Evolutionary conservation across 148 eudicot genomes (phyloP), one percentile per base, ranked within the genome.

Genomic region (Nepenthes mirabilis): DNA sequence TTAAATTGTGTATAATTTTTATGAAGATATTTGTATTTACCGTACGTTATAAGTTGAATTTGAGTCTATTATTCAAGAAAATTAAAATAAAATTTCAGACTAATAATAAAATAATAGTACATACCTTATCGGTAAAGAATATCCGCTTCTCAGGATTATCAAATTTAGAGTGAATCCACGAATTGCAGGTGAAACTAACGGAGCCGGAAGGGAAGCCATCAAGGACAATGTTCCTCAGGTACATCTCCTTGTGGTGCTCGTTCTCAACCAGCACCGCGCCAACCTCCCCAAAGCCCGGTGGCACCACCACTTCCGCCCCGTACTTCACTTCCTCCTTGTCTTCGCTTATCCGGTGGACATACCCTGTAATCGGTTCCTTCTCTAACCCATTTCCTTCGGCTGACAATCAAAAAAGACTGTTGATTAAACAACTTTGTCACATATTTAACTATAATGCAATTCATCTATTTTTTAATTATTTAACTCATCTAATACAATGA

Each of bases 121-220:
- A 3, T 47, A 83, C 94, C 94, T 83, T 83, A 58, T 72, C 58
- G 2, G 71, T 45, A 65, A 86, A 86, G 64, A 83, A 86, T 3
- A 79, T 54, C 37, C 94, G 68, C 58, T 77, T 79, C 0, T 65
- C 53, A 1, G 71, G 65, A 14, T 66, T 60, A 7, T 75, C 76
- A 55, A 66, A 64, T 49, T 78, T 81, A 57, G 90, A 67, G 55
- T 64, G 69, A 52, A 87, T 64, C 87, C 87, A 87, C 3, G 90
- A 82, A 14, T 82, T 60, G 14, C 95, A 87, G 1, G 51, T 8
- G 6, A 84, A 34, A 9, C 40, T 47, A 8, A 82, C 33, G 2
- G 56, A 5, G 1, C 85, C 95, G 37, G 37, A 34, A 8, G 75
- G 56, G 9, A 72, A 69, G 5, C 87, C 90, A 4, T 74, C 68